Base-by-base conservation (phyloP, 1,284 basidiomycete species). In the Malassezia slooffiae region DNA sequence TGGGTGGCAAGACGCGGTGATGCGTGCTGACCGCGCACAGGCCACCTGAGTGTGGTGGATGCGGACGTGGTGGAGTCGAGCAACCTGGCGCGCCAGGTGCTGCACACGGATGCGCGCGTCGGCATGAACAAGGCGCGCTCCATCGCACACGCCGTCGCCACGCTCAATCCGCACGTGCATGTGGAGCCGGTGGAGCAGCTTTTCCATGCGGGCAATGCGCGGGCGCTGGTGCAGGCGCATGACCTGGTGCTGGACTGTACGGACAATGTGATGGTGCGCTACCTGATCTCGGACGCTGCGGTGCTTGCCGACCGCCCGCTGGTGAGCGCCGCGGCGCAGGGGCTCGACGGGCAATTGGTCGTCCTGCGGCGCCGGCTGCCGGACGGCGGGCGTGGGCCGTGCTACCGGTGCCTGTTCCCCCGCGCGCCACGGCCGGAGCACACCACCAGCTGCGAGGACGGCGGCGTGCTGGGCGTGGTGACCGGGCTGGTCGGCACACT, bases 351-450 rank as follows among this genome's bases (percentile, higher is more conserved):
- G 0, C 90, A 96, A 65, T 77, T 96, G 32, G 54, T 64, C 4
- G 62, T 66, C 4, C 47, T 67, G 19, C 57, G 64, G 34, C 60
- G 58, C 33, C 37, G 54, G 2, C 43, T 57, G 27, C 26, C 21
- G 10, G 47, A 35, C 2, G 36, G 37, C 11, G 19, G 73, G 16
- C 70, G 76, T 12, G 83, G 89, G 1, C 89, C 90, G 0, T 99
- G 93, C 70, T 95, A 95, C 71, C 77, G 93, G 4, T 97, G 93
- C 65, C 72, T 97, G 21, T 96, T 91, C 70, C 90, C 91, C 0
- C 29, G 47, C 19, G 56, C 66, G 9, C 66, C 66, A 2, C 36
- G 40, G 12, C 64, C 64, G 8, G 56, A 62, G 23, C 58, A 69
- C 17, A 62, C 67, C 21, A 52, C 53, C 5, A 80, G 80, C 11